Conservation (phyloP, 2,329 filamentous ascomycete genomes). For the Blastomyces gilchristii region DNA sequence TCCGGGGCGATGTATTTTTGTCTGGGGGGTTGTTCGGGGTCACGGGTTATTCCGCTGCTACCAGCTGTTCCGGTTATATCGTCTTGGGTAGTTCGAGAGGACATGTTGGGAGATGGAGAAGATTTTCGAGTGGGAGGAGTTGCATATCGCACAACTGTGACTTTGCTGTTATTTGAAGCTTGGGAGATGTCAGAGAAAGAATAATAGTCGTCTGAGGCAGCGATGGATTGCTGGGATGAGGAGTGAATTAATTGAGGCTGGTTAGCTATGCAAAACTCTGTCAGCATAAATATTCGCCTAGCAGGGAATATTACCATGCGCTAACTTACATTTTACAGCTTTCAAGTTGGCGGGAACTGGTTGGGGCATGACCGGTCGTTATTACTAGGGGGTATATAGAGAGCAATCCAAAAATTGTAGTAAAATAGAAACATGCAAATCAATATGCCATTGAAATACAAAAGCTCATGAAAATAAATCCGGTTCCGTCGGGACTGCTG, state of each 20-base stretch:
- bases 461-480: not conserved
- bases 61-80: conserved; percentile 14
- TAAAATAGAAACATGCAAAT: not conserved
- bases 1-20: conserved; percentile 11
- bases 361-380: conserved; percentile 21
- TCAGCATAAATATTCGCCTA: conserved; percentile 12
- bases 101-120: conserved; percentile 22
- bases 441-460: not conserved
- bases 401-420: not conserved
- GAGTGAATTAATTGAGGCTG: conserved; percentile 36
- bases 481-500: not conserved
- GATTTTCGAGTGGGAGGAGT: conserved; percentile 33
- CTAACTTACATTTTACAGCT: conserved; percentile 32
- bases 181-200: conserved; percentile 37
- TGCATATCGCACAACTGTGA: conserved; percentile 34
- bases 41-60: conserved; percentile 6
- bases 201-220: conserved; percentile 42
- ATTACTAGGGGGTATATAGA: conserved; percentile 15
- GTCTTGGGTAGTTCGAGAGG: conserved; percentile 22
- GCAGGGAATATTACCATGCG: conserved; percentile 4
- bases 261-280: conserved; percentile 27
- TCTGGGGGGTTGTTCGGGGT: not conserved
- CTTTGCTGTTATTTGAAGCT: conserved; percentile 25
- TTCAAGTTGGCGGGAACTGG: conserved; percentile 24
- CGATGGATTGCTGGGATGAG: conserved; percentile 38